Evolutionary conservation across 1,284 basidiomycete species (phyloP).

Genomic region (Moesziomyces sp.): DNA sequence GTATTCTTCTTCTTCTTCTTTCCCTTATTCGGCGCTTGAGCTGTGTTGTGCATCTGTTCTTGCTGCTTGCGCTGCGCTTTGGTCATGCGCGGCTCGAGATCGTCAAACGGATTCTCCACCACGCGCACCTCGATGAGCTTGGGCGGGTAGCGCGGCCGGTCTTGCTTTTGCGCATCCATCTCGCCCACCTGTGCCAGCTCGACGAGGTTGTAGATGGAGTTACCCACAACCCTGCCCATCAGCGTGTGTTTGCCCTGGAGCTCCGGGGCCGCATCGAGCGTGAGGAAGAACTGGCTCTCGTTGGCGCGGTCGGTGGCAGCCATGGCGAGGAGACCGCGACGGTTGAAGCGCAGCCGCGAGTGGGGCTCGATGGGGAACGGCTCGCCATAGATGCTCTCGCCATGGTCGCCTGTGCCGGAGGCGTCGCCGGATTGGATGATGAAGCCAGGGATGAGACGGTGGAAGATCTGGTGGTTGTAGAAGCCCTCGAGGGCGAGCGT

Average conservation of each 20-base stretch:
- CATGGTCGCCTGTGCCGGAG: slow-evolving; percentile 88
- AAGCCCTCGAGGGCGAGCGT: slow-evolving; percentile 92
- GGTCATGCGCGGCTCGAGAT: slow-evolving; percentile 95
- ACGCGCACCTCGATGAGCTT: slow-evolving; percentile 86
- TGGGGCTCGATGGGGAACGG: slow-evolving; percentile 94
- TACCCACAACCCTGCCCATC: slow-evolving; percentile 55
- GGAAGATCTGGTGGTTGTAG: slow-evolving; percentile 93
- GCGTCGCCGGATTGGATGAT: slow-evolving; percentile 95
- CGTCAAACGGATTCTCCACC: slow-evolving; percentile 90
- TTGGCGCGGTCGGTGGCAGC: slow-evolving; percentile 75
- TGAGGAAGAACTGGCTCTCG: slow-evolving; percentile 68
- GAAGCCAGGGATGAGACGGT: slow-evolving; percentile 87
- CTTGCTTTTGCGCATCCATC: slow-evolving; percentile 73
- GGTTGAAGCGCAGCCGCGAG: slow-evolving; percentile 80
- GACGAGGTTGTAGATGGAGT: slow-evolving; percentile 69
- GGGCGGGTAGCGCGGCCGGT: slow-evolving; percentile 87
- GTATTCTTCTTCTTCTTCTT: slow-evolving; percentile 57
- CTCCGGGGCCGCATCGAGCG: slow-evolving; percentile 63
- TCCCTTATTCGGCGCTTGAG: slow-evolving; percentile 66
- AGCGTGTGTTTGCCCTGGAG: slow-evolving; percentile 64
- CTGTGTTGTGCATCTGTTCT: slow-evolving; percentile 79
- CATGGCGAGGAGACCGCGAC: slow-evolving; percentile 92
- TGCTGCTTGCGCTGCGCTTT: slow-evolving; percentile 87
- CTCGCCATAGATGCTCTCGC: slow-evolving; percentile 73
- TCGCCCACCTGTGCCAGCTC: slow-evolving; percentile 82